Conservation (phyloP, 306 rosid species). For the Vigna reflexopilosa region DNA sequence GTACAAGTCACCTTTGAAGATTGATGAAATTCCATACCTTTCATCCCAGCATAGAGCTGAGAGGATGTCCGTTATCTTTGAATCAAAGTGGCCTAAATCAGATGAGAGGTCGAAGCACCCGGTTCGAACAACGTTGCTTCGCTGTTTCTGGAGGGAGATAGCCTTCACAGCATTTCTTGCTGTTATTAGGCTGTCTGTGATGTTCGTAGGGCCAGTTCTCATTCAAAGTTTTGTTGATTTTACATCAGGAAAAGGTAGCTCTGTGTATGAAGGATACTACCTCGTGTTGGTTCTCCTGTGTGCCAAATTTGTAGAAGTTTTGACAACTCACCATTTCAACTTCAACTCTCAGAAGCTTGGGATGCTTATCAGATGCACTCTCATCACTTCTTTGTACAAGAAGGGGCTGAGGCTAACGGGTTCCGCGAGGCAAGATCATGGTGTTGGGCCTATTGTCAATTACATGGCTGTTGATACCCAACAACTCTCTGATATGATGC, state of each 20-base stretch:
- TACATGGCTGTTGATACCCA: conserved; percentile 97
- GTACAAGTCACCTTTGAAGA: conserved; percentile 63
- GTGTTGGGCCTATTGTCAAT: conserved; percentile 92
- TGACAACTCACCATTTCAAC: conserved; percentile 83
- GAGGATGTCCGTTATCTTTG: conserved; percentile 68
- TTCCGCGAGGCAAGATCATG: conserved; percentile 87
- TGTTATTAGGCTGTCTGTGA: conserved; percentile 63
- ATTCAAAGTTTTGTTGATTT: conserved; percentile 79
- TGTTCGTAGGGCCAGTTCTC: conserved; percentile 82
- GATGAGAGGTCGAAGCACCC: conserved; percentile 73
- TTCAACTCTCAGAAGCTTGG: conserved; percentile 91
- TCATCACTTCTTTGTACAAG: conserved; percentile 82
- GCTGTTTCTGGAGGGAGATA: conserved; percentile 80
- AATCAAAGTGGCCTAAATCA: conserved; percentile 82
- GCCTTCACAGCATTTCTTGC: conserved; percentile 86
- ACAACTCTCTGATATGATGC: conserved; percentile 94
- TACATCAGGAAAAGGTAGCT: conserved; percentile 82
- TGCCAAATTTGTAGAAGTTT: conserved; percentile 78
- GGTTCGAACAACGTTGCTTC: conserved; percentile 72
- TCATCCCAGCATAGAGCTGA: conserved; percentile 81
- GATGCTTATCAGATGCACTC: conserved; percentile 85
- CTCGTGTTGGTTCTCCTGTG: conserved; percentile 68
- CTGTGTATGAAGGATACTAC: conserved; percentile 83
- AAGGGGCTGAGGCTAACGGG: conserved; percentile 82
- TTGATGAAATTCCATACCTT: conserved; percentile 77